phyloP scores from a whole-genome alignment of 225 moss, liverwort and hornwort genomes.

The Polytrichum formosum region DNA sequence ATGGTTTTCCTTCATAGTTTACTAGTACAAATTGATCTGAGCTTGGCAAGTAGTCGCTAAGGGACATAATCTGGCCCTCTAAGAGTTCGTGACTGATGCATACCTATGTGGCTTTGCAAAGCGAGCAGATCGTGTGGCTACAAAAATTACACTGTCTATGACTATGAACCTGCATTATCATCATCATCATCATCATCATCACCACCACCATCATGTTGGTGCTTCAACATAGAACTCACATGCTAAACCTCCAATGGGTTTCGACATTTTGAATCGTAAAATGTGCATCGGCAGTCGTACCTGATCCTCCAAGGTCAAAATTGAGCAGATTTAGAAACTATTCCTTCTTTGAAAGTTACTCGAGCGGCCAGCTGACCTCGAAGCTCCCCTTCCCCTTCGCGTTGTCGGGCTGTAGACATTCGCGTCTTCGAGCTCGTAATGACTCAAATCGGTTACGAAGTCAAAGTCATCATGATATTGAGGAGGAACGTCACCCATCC shows the following conservation, averaged over 20 bases:
- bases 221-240: constrained; percentile 3
- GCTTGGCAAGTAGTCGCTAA: neutral
- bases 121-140: constrained; percentile 2
- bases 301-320: constrained; percentile 3
- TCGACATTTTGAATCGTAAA: neutral
- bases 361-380: neutral
- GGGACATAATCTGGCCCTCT: constrained; percentile 3
- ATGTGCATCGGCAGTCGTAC: too few species aligned
- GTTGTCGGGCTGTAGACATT: neutral
- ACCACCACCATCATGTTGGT: too few species aligned
- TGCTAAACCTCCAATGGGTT: neutral
- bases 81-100: neutral
- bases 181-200: neutral
- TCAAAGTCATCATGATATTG: constrained; percentile 22
- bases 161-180: constrained; percentile 1
- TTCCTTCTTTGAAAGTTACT: neutral
- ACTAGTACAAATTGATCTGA: constrained; percentile 4
- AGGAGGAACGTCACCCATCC: constrained; percentile 46
- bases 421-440: constrained; percentile 3
- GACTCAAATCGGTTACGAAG: constrained; percentile 22
- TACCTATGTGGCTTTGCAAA: neutral
- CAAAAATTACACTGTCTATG: neutral
- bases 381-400: constrained; percentile 12
- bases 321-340: neutral
- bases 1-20: neutral